Evolutionary conservation across 495 filamentous ascomycete species (phyloP), one percentile per base, ranked within the genome.

Genomic region (Clavariopsis aquatica): DNA sequence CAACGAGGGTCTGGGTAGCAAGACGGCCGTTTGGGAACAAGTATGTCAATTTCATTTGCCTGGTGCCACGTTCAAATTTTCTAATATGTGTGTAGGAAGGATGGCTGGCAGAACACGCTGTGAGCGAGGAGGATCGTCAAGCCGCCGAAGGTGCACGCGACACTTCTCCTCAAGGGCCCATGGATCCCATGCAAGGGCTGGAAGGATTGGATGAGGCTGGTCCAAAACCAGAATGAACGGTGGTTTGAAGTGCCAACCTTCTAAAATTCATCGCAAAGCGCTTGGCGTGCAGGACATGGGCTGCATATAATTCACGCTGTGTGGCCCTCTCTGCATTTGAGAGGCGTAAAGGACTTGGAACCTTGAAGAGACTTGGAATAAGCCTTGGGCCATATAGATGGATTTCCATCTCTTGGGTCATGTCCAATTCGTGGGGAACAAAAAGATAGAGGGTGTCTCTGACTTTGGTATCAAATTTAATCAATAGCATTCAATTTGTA

Each of bases 11-110:
- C 73, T 99, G 12, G 93, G 93, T 29, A 91, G 89, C 78, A 95
- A 91, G 79, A 96, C 89, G n/a, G 95, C 94, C 9, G 83, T 99
- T 62, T 99, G 94, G 94, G 91, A 97, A 76, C 94, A 97, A 87
- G 93, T 96, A 79, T 49, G 28, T 51, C 56, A 47, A 52, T 29
- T 15, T 31, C n/a, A 6, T 45, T 49, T 53, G 0, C 23, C 5
- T 34, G 24, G n/a, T 22, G 13, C 53, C 19, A 24, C 28, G 20
- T 52, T 57, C 54, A 1, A 23, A 15, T 65, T 31, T 49, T 6
- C 34, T 81, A 69, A 78, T 66, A 62, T 36, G 26, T 41, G 7
- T 71, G 73, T 68, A 98, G 92, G 94, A 98, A 79, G 89, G 89
- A 12, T 98, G 93, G 84, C 76, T 97, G 69, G 88, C 92, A 29